Evolutionary conservation across 768 basidiomycete genomes (phyloP).

Genomic region (Wakefieldia striispora): DNA sequence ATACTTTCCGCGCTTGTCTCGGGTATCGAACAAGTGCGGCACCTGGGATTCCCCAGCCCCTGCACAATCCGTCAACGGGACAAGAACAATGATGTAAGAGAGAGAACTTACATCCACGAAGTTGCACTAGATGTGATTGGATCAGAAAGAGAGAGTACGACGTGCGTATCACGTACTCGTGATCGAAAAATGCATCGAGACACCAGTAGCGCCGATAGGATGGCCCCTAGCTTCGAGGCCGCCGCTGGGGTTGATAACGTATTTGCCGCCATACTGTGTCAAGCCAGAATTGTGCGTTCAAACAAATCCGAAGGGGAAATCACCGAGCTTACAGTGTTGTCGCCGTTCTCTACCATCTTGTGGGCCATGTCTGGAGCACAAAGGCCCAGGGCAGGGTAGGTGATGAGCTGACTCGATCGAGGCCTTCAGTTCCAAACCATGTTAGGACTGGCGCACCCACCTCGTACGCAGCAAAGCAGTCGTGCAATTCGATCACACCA

Average conservation of each 20-base stretch:
- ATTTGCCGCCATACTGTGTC: conserved; percentile 73
- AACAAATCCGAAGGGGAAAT: neutral
- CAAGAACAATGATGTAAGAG: neutral
- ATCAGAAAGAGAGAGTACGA: neutral
- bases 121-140: conserved; percentile 52
- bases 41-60: conserved; percentile 82
- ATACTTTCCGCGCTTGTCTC: conserved; percentile 69
- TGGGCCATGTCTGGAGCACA: conserved; percentile 62
- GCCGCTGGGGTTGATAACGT: conserved; percentile 80
- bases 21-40: conserved; percentile 56
- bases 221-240: conserved; percentile 84
- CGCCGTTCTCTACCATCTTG: conserved; percentile 67
- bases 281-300: neutral
- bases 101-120: conserved; percentile 53
- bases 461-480: conserved; percentile 82
- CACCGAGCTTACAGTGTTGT: conserved; percentile 63
- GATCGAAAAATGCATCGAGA: conserved; percentile 83
- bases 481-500: conserved; percentile 80
- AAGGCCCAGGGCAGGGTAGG: conserved; percentile 75
- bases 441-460: conserved; percentile 31
- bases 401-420: conserved; percentile 52
- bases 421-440: neutral
- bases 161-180: conserved; percentile 48
- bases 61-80: conserved; percentile 18
- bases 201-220: conserved; percentile 74